Evolutionary conservation across 2,329 filamentous ascomycete species (phyloP).

Genomic region (Aspergillus candidus): DNA sequence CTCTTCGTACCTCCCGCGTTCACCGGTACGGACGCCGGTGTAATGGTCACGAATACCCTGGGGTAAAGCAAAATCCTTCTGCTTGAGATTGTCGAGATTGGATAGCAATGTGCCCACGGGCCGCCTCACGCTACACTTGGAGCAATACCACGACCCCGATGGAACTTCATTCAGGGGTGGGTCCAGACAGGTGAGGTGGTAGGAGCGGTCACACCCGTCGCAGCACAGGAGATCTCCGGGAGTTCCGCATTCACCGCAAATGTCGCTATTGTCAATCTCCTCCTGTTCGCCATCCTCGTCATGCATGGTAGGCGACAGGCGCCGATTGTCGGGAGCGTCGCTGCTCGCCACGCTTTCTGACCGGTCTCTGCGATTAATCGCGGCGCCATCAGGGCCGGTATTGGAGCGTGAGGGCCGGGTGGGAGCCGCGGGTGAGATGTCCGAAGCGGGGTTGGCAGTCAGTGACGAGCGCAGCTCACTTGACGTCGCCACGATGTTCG

Average conservation of each 20-base stretch:
- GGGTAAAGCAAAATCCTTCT: slow-evolving; percentile 68
- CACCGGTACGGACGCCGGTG: slow-evolving; percentile 68
- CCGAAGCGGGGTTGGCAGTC: slow-evolving; percentile 8
- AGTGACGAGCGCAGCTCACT: slow-evolving; percentile 23
- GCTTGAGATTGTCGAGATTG: slow-evolving; percentile 61
- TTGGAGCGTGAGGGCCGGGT: background rate
- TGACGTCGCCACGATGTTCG: slow-evolving; percentile 17
- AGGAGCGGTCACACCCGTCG: slow-evolving; percentile 83
- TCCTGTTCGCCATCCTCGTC: slow-evolving; percentile 11
- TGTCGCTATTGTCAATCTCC: slow-evolving; percentile 70
- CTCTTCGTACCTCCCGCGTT: slow-evolving; percentile 77
- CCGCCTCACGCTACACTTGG: slow-evolving; percentile 51
- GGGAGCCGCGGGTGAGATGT: slow-evolving; percentile 8
- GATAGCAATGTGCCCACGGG: slow-evolving; percentile 60
- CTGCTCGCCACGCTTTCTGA: slow-evolving; percentile 18
- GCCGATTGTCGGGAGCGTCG: slow-evolving; percentile 20
- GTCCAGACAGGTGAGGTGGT: slow-evolving; percentile 84
- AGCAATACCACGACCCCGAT: slow-evolving; percentile 77
- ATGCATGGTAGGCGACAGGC: slow-evolving; percentile 14
- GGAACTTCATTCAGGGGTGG: slow-evolving; percentile 65
- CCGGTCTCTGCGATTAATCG: slow-evolving; percentile 5
- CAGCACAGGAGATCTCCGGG: slow-evolving; percentile 86
- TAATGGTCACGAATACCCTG: slow-evolving; percentile 66
- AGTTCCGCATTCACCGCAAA: slow-evolving; percentile 78
- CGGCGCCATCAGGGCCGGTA: background rate